Percentiles rank a stretch among this genome's conserved stretches.
Conservation (phyloP, 228 moss, liverwort and hornwort species). For the Sphagnum fallax region DNA sequence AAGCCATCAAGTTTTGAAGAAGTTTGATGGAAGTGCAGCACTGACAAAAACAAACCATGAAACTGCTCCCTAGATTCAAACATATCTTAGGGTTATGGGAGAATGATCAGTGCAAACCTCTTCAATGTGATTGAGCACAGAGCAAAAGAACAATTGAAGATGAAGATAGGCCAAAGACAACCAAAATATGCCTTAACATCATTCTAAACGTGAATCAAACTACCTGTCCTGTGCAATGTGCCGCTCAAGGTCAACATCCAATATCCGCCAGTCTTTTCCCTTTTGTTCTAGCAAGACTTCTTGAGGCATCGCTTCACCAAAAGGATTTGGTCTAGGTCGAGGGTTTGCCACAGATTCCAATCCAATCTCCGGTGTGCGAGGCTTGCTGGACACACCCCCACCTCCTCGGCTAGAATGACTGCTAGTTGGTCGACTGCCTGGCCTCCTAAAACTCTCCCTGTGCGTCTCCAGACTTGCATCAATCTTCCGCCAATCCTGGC, state of each 20-base stretch:
- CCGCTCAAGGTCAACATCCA: slow-evolving; percentile 56
- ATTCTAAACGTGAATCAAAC: neutral
- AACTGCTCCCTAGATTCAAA: too few species aligned
- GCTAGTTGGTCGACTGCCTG: slow-evolving; percentile 86
- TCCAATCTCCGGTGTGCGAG: slow-evolving; percentile 76
- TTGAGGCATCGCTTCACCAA: slow-evolving; percentile 64
- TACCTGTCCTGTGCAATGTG: slow-evolving; percentile 53
- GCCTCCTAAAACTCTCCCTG: slow-evolving; percentile 57
- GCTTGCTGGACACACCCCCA: slow-evolving; percentile 54
- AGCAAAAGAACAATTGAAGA: neutral
- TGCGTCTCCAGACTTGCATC: slow-evolving; percentile 74
- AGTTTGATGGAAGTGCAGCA: too few species aligned
- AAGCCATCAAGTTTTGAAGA: too few species aligned
- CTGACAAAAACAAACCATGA: too few species aligned
- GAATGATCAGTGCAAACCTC: too few species aligned
- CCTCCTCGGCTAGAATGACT: slow-evolving; percentile 73
- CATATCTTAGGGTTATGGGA: too few species aligned
- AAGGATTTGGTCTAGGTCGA: slow-evolving; percentile 54
- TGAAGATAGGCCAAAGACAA: neutral
- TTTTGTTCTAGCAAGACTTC: slow-evolving; percentile 57
- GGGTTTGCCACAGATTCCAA: slow-evolving; percentile 21
- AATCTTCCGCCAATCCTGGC: slow-evolving; percentile 90
- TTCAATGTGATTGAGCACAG: neutral
- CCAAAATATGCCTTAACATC: neutral
- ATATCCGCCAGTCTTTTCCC: slow-evolving; percentile 60